These are phyloP conservation scores for Durusdinium trenchii DNA, from an alignment of 73 alveolate species.

Conservation along the genomic window DNA sequence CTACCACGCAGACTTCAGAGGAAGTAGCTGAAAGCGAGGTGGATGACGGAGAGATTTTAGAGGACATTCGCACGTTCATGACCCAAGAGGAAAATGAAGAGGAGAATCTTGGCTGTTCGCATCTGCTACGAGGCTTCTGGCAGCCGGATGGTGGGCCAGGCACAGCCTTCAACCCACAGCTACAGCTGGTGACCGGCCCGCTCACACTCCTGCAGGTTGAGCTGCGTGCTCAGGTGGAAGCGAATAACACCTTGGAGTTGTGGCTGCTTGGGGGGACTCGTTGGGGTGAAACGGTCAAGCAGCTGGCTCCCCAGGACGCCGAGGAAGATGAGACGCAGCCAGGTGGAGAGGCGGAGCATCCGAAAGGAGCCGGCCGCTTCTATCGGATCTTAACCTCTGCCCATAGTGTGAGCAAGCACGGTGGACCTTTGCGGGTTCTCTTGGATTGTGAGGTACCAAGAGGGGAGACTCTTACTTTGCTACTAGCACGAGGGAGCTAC, in stretches of 20 bases:
- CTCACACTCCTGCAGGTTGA: slow-evolving; percentile 6
- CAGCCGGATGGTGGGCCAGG: slow-evolving; percentile 20
- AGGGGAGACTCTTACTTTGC: slow-evolving; percentile 26
- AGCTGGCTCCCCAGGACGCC: not conserved
- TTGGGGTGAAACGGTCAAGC: slow-evolving; percentile 29
- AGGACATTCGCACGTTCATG: not conserved
- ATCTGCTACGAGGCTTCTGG: not conserved
- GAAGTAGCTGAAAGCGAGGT: not conserved
- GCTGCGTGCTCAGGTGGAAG: slow-evolving; percentile 15
- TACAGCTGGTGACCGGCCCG: not conserved
- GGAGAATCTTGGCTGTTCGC: not conserved
- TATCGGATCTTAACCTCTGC: slow-evolving; percentile 45
- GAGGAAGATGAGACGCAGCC: not conserved
- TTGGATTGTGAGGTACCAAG: slow-evolving; percentile 41
- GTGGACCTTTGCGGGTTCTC: slow-evolving; percentile 29
- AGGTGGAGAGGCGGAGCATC: not conserved
- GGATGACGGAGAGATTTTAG: slow-evolving; percentile 46
- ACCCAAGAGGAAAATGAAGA: not conserved
- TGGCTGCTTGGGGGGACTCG: slow-evolving; percentile 30
- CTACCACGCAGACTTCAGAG: not conserved
- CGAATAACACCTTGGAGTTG: not conserved
- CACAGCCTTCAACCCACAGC: slow-evolving; percentile 25
- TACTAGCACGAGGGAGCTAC: slow-evolving; percentile 43
- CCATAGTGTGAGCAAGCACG: slow-evolving; percentile 21
- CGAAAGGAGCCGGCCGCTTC: slow-evolving; percentile 14